Evolutionary conservation across 441 rosid genomes (phyloP).

Genomic region (Adansonia gregorii): DNA sequence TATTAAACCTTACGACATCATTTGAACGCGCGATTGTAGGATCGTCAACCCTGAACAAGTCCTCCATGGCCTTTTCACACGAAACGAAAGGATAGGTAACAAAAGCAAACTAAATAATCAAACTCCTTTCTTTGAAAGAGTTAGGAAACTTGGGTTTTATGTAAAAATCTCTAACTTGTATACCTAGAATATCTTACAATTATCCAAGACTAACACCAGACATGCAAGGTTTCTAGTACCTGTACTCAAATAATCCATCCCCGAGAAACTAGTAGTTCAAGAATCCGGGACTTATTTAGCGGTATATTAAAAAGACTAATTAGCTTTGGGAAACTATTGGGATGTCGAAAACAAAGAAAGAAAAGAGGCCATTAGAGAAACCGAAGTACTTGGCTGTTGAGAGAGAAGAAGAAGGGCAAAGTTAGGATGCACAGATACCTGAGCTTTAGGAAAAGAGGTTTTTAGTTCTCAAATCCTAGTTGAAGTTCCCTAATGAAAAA

Average conservation of each 20-base stretch:
- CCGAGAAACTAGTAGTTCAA: background rate
- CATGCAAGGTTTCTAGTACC: background rate
- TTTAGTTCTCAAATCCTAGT: constrained; percentile 18
- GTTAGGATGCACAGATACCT: background rate
- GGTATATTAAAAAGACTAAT: background rate
- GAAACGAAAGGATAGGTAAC: background rate
- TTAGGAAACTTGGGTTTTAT: background rate
- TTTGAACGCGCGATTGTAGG: constrained; percentile 28
- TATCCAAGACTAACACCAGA: background rate
- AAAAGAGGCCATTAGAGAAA: background rate
- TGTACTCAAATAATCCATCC: background rate
- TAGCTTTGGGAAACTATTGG: background rate
- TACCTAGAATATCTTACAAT: background rate
- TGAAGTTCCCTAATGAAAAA: constrained; percentile 29
- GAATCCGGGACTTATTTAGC: background rate
- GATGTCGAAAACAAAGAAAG: background rate
- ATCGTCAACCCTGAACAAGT: constrained; percentile 22
- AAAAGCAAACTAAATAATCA: background rate
- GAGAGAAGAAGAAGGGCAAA: constrained; percentile 5
- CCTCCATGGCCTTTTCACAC: constrained; percentile 20
- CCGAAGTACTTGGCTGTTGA: background rate
- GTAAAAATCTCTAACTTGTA: background rate
- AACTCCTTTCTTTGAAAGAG: background rate
- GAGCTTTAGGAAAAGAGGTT: constrained; percentile 6
- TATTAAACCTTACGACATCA: constrained; percentile 30